Percentiles rank a stretch among this genome's conserved stretches.
phyloP scores from a whole-genome alignment of 345 rosid genomes.

The Odontarrhena argentea region DNA sequence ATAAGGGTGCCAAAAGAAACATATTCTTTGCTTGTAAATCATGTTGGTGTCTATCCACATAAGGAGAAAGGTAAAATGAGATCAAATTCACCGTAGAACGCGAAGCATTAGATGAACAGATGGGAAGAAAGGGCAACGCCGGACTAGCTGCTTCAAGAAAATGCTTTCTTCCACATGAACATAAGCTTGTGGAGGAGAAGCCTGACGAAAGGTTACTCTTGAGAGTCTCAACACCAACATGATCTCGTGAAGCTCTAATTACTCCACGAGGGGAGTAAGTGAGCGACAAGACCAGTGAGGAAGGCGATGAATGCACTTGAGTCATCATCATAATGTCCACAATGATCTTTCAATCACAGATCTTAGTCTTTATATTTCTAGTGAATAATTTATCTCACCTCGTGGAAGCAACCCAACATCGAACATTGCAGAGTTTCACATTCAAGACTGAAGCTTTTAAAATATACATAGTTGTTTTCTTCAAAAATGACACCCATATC shows the following conservation, averaged over 20 bases:
- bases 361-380: not conserved
- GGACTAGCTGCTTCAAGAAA: constrained; percentile 46
- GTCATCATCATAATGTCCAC: constrained; percentile 21
- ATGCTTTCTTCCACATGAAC: constrained; percentile 55
- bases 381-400: not conserved
- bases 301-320: constrained; percentile 23
- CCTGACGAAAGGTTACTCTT: constrained; percentile 12
- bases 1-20: not conserved
- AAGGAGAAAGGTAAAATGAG: not conserved
- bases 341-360: constrained; percentile 14
- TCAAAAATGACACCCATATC: constrained; percentile 6
- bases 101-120: constrained; percentile 21
- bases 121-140: constrained; percentile 44
- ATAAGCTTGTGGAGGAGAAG: constrained; percentile 26
- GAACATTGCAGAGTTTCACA: constrained; percentile 5
- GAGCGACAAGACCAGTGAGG: constrained; percentile 12
- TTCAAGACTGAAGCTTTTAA: not conserved
- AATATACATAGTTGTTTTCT: constrained; percentile 1
- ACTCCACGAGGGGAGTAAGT: constrained; percentile 4
- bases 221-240: constrained; percentile 12
- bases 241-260: constrained; percentile 32
- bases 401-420: not conserved
- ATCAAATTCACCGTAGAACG: constrained; percentile 47
- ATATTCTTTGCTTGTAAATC: constrained; percentile 11
- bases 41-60: not conserved